Evolutionary conservation across 139 green algal species (phyloP), one percentile per base, ranked within the genome.

Genomic region (Micractinium conductrix): DNA sequence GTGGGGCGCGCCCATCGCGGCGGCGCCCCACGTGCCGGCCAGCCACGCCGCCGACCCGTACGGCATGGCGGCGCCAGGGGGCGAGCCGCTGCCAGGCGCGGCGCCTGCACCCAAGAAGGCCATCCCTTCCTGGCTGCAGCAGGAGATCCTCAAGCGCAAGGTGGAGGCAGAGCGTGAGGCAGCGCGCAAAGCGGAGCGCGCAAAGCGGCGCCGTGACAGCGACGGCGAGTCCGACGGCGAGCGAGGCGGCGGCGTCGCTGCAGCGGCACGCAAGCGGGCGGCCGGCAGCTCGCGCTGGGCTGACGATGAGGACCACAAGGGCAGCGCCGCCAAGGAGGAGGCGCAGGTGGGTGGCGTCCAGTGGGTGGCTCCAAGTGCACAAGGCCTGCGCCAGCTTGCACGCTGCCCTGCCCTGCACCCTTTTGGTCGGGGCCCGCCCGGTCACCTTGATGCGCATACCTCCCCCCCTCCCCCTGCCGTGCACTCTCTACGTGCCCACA

Each of bases 51-150:
- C 26, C 78, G 40, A 40, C 40, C 50, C 53, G 69, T 40, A 30
- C 35, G 71, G 60, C 78, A 76, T 37, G 73, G 40, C 67, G n/a
- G n/a, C 42, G 16, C 65, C 35, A 48, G 53, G 26, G 50, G 75
- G 75, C 33, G 48, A n/a, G n/a, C n/a, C n/a, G n/a, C n/a, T 67
- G 35, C 48, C 45, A 0, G 75, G 75, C 75, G 71, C 71, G 75
- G 53, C 75, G 24, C 21, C 71, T 21, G 55, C 50, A 37, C 75
- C 75, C 2, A 85, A 85, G 62, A 76, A 72, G 43, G 75, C 83
- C 40, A 85, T 92, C 55, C 89, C 89, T 1, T 75, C 82, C 12
- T 92, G 89, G 89, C 85, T 92, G 42, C 78, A 82, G 38, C 78
- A 86, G 71, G 87, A 89, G 83, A 85, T 92, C 33, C 42, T 89